Evolutionary conservation across 345 rosid genomes (phyloP), one percentile per base, ranked within the genome.

Genomic region (Eucalyptus leucophloia): DNA sequence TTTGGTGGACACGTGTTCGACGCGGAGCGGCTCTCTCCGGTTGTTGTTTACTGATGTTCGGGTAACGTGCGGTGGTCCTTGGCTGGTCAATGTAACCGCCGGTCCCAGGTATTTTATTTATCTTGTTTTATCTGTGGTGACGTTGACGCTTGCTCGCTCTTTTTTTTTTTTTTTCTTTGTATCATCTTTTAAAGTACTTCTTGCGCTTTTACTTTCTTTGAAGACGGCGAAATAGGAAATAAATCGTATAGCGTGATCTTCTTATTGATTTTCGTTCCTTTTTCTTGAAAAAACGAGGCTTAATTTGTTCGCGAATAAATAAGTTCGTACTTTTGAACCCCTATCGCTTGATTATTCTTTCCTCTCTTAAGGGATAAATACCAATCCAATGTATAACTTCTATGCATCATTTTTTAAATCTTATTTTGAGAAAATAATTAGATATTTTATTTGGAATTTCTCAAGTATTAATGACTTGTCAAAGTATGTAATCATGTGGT

Each of bases 341-440:
- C 1, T 34, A 1, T 34, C 2, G 4, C 4, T 34, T 0, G 12
- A 32, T 4, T 9, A 37, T 6, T 5, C 12, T 34, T 18, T 16
- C 5, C 44, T 5, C 7, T 69, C 1, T 6, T 0, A 69, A 0
- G 0, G 0, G 21, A 69, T 69, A 18, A 34, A 10, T 0, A 18
- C 2, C 1, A 69, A 18, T 0, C 2, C 24, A 3, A 5, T 12
- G 1, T 34, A 9, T 19, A 19, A 34, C 2, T 34, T 72, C 1
- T 9, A 4, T 34, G 3, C 2, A 72, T 72, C 4, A 4, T 34
- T 37, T 9, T 34, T 19, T 34, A 9, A 17, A 37, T 34, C 34
- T 1, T 34, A 1, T 34, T 72, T 34, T 56, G 9, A 26, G 0
- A 24, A 24, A 56, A 23, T 56, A 1, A 53, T 23, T 11, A 10